Evolutionary conservation across 2,329 filamentous ascomycete species (phyloP), one percentile per base, ranked within the genome.

Genomic region (Rutstroemia sydowiana): DNA sequence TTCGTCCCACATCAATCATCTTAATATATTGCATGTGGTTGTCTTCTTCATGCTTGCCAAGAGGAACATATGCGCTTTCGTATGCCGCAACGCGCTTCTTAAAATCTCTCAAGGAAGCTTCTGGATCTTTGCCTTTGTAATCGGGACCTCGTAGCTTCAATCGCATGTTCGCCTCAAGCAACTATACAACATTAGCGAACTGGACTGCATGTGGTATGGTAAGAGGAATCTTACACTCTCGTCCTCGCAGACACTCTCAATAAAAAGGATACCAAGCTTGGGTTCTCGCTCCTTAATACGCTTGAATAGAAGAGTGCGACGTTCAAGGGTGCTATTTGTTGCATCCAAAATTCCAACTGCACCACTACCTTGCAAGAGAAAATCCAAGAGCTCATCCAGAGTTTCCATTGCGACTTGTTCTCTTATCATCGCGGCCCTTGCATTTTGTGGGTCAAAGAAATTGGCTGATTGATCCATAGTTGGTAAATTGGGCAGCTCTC

Each of bases 1-100:
- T 98, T 55, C 92, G 83, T 39, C 93, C 93, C 2, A 98, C 93
- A 68, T 98, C 93, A 58, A 97, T 88, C 87, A 97, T 95, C 74
- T 88, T 59, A 42, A 98, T 95, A 66, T 95, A 98, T 55, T 95
- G 88, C 79, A 96, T 85, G 62, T 91, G 84, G 64, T 95, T 79
- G 20, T 86, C 78, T 70, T 98, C 93, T 67, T 98, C 93, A 57
- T 89, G 95, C 39, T 90, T 81, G 30, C 93, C 93, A 1, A 98
- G 75, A 0, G 93, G 88, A 6, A 92, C 84, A 64, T 98, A 98
- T 14, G 89, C 90, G 64, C 91, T 95, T 68, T 96, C 89, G 63
- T 98, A 98, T 10, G 95, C 87, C 48, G 81, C 84, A 13, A 98
- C 91, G 55, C 93, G 87, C 69, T 88, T 85, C 72, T 88, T 95